Conservation (phyloP, 163 green algal genomes). For the Trebouxiophyceae sp. region DNA sequence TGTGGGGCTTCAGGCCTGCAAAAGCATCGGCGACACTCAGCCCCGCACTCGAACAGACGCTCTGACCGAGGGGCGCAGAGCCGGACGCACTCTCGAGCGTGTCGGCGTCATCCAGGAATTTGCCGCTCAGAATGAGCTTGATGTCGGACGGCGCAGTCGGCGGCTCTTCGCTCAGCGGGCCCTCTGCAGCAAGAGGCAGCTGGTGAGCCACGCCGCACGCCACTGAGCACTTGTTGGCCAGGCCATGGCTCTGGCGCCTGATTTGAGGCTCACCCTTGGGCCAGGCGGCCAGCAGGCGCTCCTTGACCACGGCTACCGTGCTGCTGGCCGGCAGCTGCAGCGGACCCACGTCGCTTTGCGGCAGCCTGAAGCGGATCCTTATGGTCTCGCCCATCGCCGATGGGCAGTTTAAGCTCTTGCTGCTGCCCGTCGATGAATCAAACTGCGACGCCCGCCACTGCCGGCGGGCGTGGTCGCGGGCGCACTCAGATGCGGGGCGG, state of each 20-base stretch:
- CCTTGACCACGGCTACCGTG: slow-evolving; percentile 10
- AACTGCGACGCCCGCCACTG: too few species aligned
- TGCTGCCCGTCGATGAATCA: too few species aligned
- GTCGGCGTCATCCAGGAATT: slow-evolving; percentile 13
- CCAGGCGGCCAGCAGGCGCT: slow-evolving; percentile 7
- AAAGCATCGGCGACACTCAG: not conserved
- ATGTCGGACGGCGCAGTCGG: slow-evolving; percentile 5
- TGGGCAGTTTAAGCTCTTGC: too few species aligned
- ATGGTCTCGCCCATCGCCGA: too few species aligned
- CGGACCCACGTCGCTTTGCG: slow-evolving; percentile 12
- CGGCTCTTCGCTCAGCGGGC: slow-evolving; percentile 6
- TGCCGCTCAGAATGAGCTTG: slow-evolving; percentile 17
- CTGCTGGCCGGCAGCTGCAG: not conserved
- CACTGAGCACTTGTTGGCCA: too few species aligned
- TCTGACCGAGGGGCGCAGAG: too few species aligned
- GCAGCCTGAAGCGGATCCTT: slow-evolving; percentile 11
- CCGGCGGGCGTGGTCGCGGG: too few species aligned
- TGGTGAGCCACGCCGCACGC: too few species aligned
- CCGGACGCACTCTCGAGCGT: slow-evolving; percentile 8
- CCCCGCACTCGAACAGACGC: too few species aligned
- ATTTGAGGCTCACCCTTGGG: slow-evolving; percentile 19
- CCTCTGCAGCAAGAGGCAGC: too few species aligned
- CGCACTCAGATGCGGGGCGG: too few species aligned
- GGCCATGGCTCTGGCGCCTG: too few species aligned
- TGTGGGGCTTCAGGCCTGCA: slow-evolving; percentile 16